A percentile compares a stretch with the other conserved stretches of the same genome.
These are phyloP conservation scores for Dissophora ornata DNA, from an alignment of 192 early-diverging fungal genomes.

Conservation along the genomic window DNA sequence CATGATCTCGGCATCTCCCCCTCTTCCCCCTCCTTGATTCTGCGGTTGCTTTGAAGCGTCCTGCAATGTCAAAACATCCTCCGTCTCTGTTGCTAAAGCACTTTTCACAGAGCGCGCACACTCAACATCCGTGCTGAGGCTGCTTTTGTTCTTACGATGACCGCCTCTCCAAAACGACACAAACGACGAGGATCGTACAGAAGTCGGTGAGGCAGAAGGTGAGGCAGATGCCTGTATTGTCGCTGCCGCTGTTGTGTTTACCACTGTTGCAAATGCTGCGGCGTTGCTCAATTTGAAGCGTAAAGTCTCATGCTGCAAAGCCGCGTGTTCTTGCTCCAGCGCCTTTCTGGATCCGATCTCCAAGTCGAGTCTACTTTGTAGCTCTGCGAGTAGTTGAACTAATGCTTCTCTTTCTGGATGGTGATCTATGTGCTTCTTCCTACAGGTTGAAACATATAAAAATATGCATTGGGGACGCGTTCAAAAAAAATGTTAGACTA, in stretches of 20 bases:
- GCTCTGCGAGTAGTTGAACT: slow-evolving; percentile 25
- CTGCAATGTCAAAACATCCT: no score
- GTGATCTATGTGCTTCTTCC: slow-evolving; percentile 46
- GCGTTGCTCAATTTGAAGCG: background rate
- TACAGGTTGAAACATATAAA: background rate
- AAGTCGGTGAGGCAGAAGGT: slow-evolving; percentile 10
- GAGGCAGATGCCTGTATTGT: background rate
- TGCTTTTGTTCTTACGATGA: slow-evolving; percentile 13
- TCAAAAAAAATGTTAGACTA: background rate
- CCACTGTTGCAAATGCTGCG: background rate
- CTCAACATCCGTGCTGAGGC: background rate
- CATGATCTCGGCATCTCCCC: background rate
- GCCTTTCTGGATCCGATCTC: slow-evolving; percentile 22
- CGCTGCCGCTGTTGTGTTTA: background rate
- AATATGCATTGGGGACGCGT: no score
- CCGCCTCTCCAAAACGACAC: slow-evolving; percentile 27
- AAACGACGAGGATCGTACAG: slow-evolving; percentile 21
- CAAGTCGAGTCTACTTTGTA: slow-evolving; percentile 17
- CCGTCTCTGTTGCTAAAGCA: background rate
- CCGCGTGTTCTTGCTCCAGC: slow-evolving; percentile 29
- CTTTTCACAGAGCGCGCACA: slow-evolving; percentile 4
- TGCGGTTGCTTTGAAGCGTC: background rate
- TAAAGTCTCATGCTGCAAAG: slow-evolving; percentile 22
- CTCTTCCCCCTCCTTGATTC: background rate
- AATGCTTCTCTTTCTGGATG: slow-evolving; percentile 37